A percentile compares a stretch with the other conserved stretches of the same genome.
These are phyloP conservation scores for Solanum pennellii DNA, from an alignment of 257 asterid species.

Conservation along the genomic window DNA sequence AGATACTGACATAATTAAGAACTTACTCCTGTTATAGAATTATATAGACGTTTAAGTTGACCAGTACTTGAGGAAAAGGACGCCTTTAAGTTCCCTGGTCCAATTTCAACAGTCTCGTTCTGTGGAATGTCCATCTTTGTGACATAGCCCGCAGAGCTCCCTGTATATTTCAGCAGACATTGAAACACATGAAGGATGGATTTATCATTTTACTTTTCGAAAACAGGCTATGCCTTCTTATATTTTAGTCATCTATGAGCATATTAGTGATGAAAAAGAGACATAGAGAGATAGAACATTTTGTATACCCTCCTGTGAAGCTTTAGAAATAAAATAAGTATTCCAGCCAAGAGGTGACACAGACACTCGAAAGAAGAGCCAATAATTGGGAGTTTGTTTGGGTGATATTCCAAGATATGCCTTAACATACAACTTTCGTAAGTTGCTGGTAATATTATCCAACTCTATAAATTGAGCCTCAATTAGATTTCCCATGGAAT, in stretches of 20 bases:
- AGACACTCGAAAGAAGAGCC: constrained; percentile 59
- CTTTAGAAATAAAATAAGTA: constrained; percentile 53
- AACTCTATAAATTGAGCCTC: constrained; percentile 50
- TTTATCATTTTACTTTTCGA: neutral
- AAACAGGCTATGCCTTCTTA: neutral
- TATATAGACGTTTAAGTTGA: constrained; percentile 60
- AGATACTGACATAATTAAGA: neutral
- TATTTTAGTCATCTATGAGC: neutral
- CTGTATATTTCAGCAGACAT: constrained; percentile 23
- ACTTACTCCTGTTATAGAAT: constrained; percentile 61
- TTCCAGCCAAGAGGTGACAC: constrained; percentile 73
- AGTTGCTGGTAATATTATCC: constrained; percentile 43
- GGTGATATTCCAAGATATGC: constrained; percentile 63
- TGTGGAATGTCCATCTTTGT: constrained; percentile 14
- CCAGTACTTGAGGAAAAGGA: constrained; percentile 68
- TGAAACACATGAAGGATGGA: neutral
- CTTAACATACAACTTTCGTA: constrained; percentile 53
- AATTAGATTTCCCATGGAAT: constrained; percentile 36
- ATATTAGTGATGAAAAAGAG: neutral
- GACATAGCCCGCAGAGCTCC: constrained; percentile 10
- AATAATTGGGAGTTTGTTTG: constrained; percentile 38
- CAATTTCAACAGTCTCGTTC: constrained; percentile 45
- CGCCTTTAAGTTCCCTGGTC: constrained; percentile 64
- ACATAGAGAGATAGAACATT: neutral
- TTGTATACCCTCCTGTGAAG: constrained; percentile 31